A percentile compares a stretch with the other conserved stretches of the same genome.
Evolutionary conservation across 805 yeast genomes (phyloP).

Genomic region (Wickerhamomyces tratensis): DNA sequence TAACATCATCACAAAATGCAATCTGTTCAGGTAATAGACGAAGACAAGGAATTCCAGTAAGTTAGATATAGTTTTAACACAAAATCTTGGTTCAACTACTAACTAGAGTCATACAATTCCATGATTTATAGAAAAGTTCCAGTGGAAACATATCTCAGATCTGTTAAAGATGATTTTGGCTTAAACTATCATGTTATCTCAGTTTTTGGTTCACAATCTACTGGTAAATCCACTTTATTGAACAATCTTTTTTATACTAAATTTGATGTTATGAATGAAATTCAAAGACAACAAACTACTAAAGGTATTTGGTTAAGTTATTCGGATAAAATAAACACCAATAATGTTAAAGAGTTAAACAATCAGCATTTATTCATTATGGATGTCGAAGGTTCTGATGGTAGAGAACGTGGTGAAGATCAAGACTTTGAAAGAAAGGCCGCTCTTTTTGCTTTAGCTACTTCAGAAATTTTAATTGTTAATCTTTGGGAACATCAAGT

Average conservation of each 20-base stretch:
- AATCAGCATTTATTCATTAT: slow-evolving; percentile 49
- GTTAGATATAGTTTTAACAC: neutral
- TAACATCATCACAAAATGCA: neutral
- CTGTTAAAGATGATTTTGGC: slow-evolving; percentile 39
- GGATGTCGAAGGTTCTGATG: slow-evolving; percentile 99
- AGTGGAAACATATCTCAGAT: slow-evolving; percentile 17
- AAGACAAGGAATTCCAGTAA: slow-evolving; percentile 36
- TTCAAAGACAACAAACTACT: slow-evolving; percentile 80
- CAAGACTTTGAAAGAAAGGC: slow-evolving; percentile 97
- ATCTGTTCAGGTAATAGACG: slow-evolving; percentile 45
- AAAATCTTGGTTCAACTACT: neutral
- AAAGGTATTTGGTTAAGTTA: slow-evolving; percentile 75
- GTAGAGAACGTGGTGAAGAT: slow-evolving; percentile 96
- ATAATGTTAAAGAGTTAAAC: slow-evolving; percentile 9
- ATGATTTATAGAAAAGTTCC: neutral
- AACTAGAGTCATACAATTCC: neutral
- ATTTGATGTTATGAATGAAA: slow-evolving; percentile 91
- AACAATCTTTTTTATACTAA: slow-evolving; percentile 78
- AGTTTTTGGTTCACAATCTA: slow-evolving; percentile 94
- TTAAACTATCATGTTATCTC: slow-evolving; percentile 82
- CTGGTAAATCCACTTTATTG: slow-evolving; percentile 90
- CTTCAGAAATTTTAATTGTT: slow-evolving; percentile 82
- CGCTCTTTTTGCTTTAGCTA: slow-evolving; percentile 87
- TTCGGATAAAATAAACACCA: slow-evolving; percentile 30
- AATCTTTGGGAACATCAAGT: slow-evolving; percentile 97